Evolutionary conservation across 2,329 filamentous ascomycete genomes (phyloP), one percentile per base, ranked within the genome.

Genomic region (Ascochyta fabae): DNA sequence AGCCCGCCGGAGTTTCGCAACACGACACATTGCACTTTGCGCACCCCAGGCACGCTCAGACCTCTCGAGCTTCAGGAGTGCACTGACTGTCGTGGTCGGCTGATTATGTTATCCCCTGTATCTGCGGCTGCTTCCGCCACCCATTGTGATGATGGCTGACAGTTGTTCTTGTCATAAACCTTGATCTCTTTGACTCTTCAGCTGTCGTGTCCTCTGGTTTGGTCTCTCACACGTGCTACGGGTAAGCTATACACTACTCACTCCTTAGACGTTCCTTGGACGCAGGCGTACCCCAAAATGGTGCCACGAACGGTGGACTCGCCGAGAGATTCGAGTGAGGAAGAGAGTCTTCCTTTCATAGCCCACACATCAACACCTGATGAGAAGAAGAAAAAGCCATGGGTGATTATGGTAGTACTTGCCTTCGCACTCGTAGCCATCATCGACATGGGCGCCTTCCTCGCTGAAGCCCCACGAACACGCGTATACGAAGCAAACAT

Each of bases 401-500:
- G 72, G 73, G 53, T 73, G 8, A 29, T 66, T 4, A 59, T 75
- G 35, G 58, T 66, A 10, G 45, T 61, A 13, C 65, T 81, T 12
- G 73, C 76, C 59, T 65, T 79, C 40, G 70, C 73, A 35, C 66
- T 82, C 23, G 74, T 81, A 56, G 65, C 74, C 31, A 75, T 81
- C 24, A 69, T 81, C 55, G 80, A 82, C 56, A 68, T 80, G 13
- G 80, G 79, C 26, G 71, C 76, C 9, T 77, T 76, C 56, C 77
- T 82, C 53, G 66, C 76, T 22, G 70, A 76, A 15, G 75, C 79
- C 0, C 80, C 80, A 3, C 74, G 75, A 61, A 81, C 79, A 6
- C 78, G 80, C 45, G 76, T 83, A 35, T 80, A 74, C 67, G 81
- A 83, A 61, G 73, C 77, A 22, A 81, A 82, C 46, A 74, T 79